phyloP scores from a whole-genome alignment of 202 grass and related monocot genomes.

The Sporobolus alterniflorus region DNA sequence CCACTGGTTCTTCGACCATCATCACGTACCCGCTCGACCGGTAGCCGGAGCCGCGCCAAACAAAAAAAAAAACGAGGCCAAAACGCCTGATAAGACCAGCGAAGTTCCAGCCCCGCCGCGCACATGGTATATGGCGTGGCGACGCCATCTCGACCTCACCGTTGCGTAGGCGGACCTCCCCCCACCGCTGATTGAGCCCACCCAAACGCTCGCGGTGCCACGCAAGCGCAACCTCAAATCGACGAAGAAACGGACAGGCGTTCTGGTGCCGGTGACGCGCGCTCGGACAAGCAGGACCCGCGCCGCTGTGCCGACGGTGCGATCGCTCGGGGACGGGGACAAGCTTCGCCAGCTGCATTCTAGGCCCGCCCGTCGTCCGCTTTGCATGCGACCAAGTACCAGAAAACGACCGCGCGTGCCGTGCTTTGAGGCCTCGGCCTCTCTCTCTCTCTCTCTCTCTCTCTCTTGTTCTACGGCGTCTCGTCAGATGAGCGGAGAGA shows the following conservation, averaged over 20 bases:
- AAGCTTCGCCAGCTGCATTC: not conserved
- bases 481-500: not conserved
- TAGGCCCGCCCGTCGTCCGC: not conserved
- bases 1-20: not conserved
- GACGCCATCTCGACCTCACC: not conserved
- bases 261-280: not conserved
- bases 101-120: conserved; percentile 16
- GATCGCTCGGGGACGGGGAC: not conserved
- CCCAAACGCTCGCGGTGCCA: not conserved
- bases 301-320: not conserved
- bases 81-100: not conserved
- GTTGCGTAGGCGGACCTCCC: not conserved
- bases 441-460: too few species aligned
- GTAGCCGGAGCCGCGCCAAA: not conserved
- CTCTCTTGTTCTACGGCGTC: not conserved
- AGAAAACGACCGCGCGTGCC: conserved; percentile 42
- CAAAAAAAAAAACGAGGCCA: not conserved
- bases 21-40: not conserved
- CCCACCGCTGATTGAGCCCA: not conserved
- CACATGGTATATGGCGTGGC: conserved; percentile 3
- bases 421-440: not conserved
- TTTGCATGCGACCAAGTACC: conserved; percentile 27
- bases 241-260: conserved; percentile 17
- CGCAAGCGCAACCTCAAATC: not conserved
- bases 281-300: not conserved